Base-by-base conservation (phyloP, 495 filamentous ascomycete species). In the Extremus antarcticus region DNA sequence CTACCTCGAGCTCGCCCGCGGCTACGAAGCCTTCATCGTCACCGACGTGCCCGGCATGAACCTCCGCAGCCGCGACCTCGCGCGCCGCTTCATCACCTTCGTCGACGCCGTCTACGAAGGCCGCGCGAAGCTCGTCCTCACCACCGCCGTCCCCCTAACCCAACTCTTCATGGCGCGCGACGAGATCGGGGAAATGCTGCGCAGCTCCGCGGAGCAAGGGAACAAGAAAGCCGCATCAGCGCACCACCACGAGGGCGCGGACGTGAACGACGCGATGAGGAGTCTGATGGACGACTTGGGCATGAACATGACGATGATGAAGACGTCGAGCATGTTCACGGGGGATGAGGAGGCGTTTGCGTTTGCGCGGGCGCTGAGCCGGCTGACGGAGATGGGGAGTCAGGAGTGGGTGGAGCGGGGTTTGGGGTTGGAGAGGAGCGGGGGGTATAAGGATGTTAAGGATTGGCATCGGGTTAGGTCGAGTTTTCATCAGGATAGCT, bases 331-430 rank as follows among this genome's bases (percentile, higher is more conserved):
- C 58, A 78, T 97, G 50, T 98, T 98, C 69, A 87, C 84, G 9
- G 94, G 92, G 16, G 92, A 97, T 50, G 92, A 98, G 75, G 92
- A 98, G 71, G 76, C 87, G 7, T 98, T 98, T 72, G 92, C 92
- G 0, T 98, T 98, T 70, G 90, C 90, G 49, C 75, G 92, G 20
- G 92, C 92, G 4, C 64, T 97, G 59, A 89, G 84, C 29, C 73
- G 92, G 52, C 72, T 98, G 61, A 82, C 71, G 17, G 88, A 97
- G 72, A 98, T 98, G 92, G 90, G 88, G 1, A 90, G 87, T 60
- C 79, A 84, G 68, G 82, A 94, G 66, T 98, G 94, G 94, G 84
- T 97, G 16, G 94, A 97, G 73, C 69, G 87, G 3, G 90, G 90
- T 0, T 72, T 94, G 78, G 71, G 71, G 19, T 41, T 74, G 53